Evolutionary conservation across 1,139 yeast species (phyloP).

Genomic region (Tardiomyces digboiensis): DNA sequence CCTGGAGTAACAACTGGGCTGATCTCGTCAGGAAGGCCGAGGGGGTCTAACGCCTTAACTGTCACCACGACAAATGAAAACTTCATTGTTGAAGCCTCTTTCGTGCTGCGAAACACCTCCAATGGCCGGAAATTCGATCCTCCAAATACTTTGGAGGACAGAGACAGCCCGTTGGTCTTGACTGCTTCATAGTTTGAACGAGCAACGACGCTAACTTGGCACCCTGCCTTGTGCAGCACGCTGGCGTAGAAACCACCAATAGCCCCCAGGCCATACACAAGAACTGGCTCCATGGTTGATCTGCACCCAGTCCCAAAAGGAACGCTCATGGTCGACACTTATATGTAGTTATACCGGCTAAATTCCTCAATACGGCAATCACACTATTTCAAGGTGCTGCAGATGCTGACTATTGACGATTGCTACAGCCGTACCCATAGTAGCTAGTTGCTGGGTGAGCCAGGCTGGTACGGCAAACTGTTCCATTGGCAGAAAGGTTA

Average conservation of each 20-base stretch:
- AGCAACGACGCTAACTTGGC: conserved; percentile 47
- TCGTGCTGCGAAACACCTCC: conserved; percentile 28
- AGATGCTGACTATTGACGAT: too few relatives aligned
- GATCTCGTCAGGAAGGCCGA: conserved; percentile 48
- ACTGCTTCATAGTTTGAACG: conserved; percentile 56
- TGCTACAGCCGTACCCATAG: too few relatives aligned
- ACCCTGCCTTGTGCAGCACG: conserved; percentile 49
- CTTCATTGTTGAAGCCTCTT: conserved; percentile 41
- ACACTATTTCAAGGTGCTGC: too few relatives aligned
- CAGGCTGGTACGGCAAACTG: too few relatives aligned
- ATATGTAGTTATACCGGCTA: too few relatives aligned
- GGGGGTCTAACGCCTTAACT: conserved; percentile 61
- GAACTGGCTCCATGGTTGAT: not conserved
- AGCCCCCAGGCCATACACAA: conserved; percentile 34
- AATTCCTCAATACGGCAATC: too few relatives aligned
- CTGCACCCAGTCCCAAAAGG: not conserved
- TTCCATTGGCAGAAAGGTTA: too few relatives aligned
- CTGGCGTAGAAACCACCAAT: conserved; percentile 71
- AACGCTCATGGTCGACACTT: not conserved
- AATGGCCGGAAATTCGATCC: conserved; percentile 44
- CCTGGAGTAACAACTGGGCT: conserved; percentile 42
- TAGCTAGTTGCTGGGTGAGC: too few relatives aligned
- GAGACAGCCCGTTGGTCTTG: conserved; percentile 41
- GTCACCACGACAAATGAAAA: conserved; percentile 46
- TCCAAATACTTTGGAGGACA: conserved; percentile 58